Evolutionary conservation across 495 filamentous ascomycete genomes (phyloP), one percentile per base, ranked within the genome.

Genomic region (Polyplosphaeria fusca): DNA sequence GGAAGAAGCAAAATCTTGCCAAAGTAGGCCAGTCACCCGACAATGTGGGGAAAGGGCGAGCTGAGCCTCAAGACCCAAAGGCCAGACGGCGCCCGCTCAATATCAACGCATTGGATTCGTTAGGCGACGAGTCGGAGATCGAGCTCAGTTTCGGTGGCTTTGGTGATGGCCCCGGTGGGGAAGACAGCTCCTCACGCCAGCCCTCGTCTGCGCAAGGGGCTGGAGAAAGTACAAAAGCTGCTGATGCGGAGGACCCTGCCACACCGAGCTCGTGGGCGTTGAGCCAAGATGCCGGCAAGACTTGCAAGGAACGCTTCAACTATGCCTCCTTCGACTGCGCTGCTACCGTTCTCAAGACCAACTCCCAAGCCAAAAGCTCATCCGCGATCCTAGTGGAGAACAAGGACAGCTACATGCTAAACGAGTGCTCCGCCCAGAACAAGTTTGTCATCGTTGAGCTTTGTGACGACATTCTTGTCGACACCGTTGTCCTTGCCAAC

Each of bases 361-460:
- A 94, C 63, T 75, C 79, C 0, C 80, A 89, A 64, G 85, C 85
- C 50, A 93, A 91, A 69, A 89, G 89, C 43, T 79, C 90, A 18
- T 93, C 88, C 28, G 83, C 90, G 18, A 85, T 98, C 18, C 74
- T 98, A 19, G 81, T 95, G 20, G 93, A 98, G 73, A 96, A 96
- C 71, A 96, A 96, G 74, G 93, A 98, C 73, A 91, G 87, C 66
- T 98, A 98, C 68, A 96, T 98, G 93, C 80, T 96, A 27, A 91
- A 96, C 37, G 86, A 91, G 66, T 98, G 93, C 67, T 82, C 81
- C 0, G 83, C 82, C 24, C 76, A 87, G 66, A 92, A 95, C 72
- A 96, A 97, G 71, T 95, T 94, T 70, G 77, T 97, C 48, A 88
- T 96, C 59, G 81, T 98, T 48, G 92, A 98, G 70, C 73, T 86